These are phyloP conservation scores for Saccharomyces hybrid DNA, from an alignment of 1,139 yeast species.

Conservation along the genomic window DNA sequence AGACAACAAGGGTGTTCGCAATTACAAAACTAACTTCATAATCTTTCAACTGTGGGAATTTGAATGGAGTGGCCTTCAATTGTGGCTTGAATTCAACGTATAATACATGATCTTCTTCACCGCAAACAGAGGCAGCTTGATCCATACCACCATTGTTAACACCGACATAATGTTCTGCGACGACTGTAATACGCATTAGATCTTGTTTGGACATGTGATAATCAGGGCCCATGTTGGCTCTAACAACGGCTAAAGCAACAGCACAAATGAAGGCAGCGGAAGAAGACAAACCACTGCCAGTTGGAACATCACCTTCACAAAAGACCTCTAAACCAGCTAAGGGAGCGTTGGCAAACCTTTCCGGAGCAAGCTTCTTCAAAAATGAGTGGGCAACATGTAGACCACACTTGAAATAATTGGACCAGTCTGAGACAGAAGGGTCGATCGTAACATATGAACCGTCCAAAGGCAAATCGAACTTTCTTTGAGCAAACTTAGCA, in stretches of 20 bases:
- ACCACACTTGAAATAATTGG: constrained; percentile 63
- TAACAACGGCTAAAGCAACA: constrained; percentile 51
- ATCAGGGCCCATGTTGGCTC: constrained; percentile 42
- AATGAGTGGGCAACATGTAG: constrained; percentile 52
- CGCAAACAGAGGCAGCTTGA: constrained; percentile 66
- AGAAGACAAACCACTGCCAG: constrained; percentile 66
- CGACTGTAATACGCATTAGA: constrained; percentile 55
- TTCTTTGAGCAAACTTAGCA: constrained; percentile 35
- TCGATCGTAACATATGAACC: constrained; percentile 43
- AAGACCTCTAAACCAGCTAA: constrained; percentile 45
- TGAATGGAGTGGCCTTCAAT: constrained; percentile 47
- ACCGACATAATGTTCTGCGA: constrained; percentile 66
- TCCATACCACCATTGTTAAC: constrained; percentile 77
- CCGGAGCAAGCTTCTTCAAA: constrained; percentile 35
- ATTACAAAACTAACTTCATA: constrained; percentile 48
- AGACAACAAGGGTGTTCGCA: constrained; percentile 54
- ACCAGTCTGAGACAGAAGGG: constrained; percentile 48
- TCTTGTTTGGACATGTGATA: constrained; percentile 41
- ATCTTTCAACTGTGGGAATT: constrained; percentile 43
- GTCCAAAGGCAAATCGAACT: constrained; percentile 39
- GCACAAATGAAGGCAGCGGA: constrained; percentile 70
- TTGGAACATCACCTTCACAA: constrained; percentile 62
- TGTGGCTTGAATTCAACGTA: constrained; percentile 57
- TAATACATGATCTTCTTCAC: constrained; percentile 53
- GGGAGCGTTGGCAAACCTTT: constrained; percentile 19